Base-by-base conservation (phyloP, 495 filamentous ascomycete species). In the Penicillium cinerascens region DNA sequence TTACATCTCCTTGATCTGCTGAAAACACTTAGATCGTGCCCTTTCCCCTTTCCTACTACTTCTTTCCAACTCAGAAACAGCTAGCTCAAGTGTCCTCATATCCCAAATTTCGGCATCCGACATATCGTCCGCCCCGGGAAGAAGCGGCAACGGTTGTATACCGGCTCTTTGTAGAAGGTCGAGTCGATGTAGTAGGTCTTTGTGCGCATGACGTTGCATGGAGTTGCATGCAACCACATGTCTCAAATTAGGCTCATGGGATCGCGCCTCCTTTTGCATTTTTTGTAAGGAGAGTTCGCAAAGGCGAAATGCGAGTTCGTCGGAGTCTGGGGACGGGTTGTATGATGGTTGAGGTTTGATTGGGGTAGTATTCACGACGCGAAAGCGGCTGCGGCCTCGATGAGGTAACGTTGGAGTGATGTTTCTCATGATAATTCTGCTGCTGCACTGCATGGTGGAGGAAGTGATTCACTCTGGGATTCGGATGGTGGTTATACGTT, bases 231-330 rank as follows among this genome's bases (percentile, higher is more conserved):
- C 63, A 4, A 65, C 47, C 1, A 65, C 54, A 33, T 60, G 63
- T 8, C 63, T 39, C 13, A 65, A 33, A 41, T 65, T 60, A 10
- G 63, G 63, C 26, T 63, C 63, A 8, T 50, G 42, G 7, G 59
- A 53, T 21, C 51, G 49, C 1, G 63, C 63, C 23, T 65, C 59
- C 44, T 63, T 60, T 42, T 59, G 54, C 10, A 65, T 65, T 33
- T 65, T 65, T 45, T 58, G 49, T n/a, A 65, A 38, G 0, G 63
- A 65, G 2, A 65, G 51, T 22, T 63, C 54, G 23, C 58, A 65
- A 16, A 65, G 51, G 42, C 60, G 54, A 44, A 60, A 63, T 22
- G 63, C 59, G 16, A 65, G 51, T 22, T 57, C 55, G 13, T 63
- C 63, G 18, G 59, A 60, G 44, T 60, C 60, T 13, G 42, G 47